Evolutionary conservation across 2,329 filamentous ascomycete genomes (phyloP), one percentile per base, ranked within the genome.

Genomic region (Aphanoascus verrucosus): DNA sequence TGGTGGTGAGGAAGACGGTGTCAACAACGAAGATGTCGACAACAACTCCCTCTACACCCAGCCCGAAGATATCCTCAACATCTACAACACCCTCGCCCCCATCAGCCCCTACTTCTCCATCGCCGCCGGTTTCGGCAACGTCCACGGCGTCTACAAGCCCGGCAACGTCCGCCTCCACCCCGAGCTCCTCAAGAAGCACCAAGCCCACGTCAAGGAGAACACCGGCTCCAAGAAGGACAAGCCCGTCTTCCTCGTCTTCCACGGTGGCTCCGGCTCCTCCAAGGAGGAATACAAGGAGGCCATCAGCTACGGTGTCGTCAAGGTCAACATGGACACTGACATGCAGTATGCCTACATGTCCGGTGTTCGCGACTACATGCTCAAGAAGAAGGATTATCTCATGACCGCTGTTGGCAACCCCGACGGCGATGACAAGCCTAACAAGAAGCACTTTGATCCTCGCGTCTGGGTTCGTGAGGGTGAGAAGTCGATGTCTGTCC

Each of bases 311-410:
- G 93, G 93, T 79, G 91, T 98, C 64, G 85, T 96, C 77, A 98
- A 98, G 85, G 93, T 98, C 76, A 98, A 98, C 79, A 79, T 98
- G 65, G 93, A 98, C 76, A 98, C 93, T 49, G 93, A 98, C 70
- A 81, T 97, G 75, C 91, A 97, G 79, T 94, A 83, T 73, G 90
- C 91, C 56, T 98, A 97, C 81, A 80, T 93, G 62, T 76, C 76
- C 58, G 93, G 93, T 75, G 86, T 97, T 77, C 87, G 93, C 60
- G 91, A 98, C 77, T 98, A 89, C 79, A 80, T 97, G 69, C 73
- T 88, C 67, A 86, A 82, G 72, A 96, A 96, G 82, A 90, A 94
- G 77, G 91, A 95, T 65, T 98, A 97, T 79, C 76, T 98, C 63
- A 75, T 80, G 76, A 82, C 79, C 57, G 81, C 88, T 67, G 85